Conservation (phyloP, 140 eudicot genomes). For the Ambrosia hybrid region DNA sequence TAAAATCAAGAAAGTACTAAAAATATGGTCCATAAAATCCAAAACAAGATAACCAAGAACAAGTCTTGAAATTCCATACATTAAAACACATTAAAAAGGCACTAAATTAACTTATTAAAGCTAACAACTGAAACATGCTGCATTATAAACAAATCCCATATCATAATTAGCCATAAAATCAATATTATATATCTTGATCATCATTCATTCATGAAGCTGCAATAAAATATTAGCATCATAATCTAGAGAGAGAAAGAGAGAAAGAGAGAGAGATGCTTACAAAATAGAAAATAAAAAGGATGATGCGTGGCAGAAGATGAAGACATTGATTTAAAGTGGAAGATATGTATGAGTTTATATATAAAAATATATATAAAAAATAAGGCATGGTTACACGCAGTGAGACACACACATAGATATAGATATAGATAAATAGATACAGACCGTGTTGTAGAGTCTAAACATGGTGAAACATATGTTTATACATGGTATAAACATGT, state of each 20-base stretch:
- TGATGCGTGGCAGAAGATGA: conserved; percentile 54
- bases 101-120: background rate
- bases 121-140: conserved; percentile 24
- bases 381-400: conserved; percentile 6
- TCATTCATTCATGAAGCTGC: conserved; percentile 29
- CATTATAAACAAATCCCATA: conserved; percentile 47
- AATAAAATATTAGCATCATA: conserved; percentile 22
- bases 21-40: conserved; percentile 12
- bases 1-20: conserved; percentile 3
- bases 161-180: conserved; percentile 13
- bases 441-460: conserved; percentile 13
- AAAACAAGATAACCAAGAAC: conserved; percentile 24
- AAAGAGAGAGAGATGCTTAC: conserved; percentile 34
- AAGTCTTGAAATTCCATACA: conserved; percentile 2
- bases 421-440: conserved; percentile 3
- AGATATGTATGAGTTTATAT: conserved; percentile 48
- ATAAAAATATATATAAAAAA: background rate
- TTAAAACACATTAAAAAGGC: background rate
- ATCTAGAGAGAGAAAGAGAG: background rate
- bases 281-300: conserved; percentile 36
- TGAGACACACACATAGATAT: too few relatives aligned
- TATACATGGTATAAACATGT: conserved; percentile 19
- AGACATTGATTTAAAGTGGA: conserved; percentile 48
- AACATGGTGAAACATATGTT: conserved; percentile 5
- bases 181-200: conserved; percentile 15